These are phyloP conservation scores for Phlyctochytrium bullatum DNA, from an alignment of 192 early-diverging fungal genomes.

Conservation along the genomic window DNA sequence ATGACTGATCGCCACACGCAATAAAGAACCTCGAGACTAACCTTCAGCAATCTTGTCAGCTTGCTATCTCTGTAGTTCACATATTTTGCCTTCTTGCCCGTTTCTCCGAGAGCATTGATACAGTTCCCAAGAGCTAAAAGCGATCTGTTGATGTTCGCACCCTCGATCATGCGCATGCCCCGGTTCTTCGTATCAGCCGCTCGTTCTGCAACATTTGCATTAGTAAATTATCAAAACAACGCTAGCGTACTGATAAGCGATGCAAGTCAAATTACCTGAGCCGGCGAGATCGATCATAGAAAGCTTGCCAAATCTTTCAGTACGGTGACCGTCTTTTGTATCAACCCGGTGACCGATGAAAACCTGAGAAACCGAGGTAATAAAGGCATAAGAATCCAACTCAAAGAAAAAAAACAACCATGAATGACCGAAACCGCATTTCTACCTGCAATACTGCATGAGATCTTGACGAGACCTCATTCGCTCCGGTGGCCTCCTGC, in stretches of 20 bases:
- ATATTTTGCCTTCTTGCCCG: constrained; percentile 53
- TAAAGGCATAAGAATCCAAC: not conserved
- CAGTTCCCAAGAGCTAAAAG: constrained; percentile 74
- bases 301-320: constrained; percentile 41
- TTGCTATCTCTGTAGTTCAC: constrained; percentile 77
- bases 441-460: constrained; percentile 77
- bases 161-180: constrained; percentile 69
- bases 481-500: constrained; percentile 71
- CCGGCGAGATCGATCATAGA: constrained; percentile 80
- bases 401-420: no score
- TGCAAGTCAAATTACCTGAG: constrained; percentile 57
- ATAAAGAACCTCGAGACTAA: constrained; percentile 6
- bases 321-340: constrained; percentile 26
- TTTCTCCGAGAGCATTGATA: constrained; percentile 65
- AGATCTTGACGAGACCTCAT: constrained; percentile 68
- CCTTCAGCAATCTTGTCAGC: constrained; percentile 68
- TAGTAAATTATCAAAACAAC: not conserved
- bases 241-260: not conserved
- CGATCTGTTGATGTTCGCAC: constrained; percentile 76
- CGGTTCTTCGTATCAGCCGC: constrained; percentile 60
- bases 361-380: constrained; percentile 13
- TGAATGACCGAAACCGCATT: no score
- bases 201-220: constrained; percentile 47
- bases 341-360: constrained; percentile 16
- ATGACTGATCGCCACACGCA: constrained; percentile 13